Conservation (phyloP, 768 basidiomycete genomes). For the Coprinopsis strossmayeri region DNA sequence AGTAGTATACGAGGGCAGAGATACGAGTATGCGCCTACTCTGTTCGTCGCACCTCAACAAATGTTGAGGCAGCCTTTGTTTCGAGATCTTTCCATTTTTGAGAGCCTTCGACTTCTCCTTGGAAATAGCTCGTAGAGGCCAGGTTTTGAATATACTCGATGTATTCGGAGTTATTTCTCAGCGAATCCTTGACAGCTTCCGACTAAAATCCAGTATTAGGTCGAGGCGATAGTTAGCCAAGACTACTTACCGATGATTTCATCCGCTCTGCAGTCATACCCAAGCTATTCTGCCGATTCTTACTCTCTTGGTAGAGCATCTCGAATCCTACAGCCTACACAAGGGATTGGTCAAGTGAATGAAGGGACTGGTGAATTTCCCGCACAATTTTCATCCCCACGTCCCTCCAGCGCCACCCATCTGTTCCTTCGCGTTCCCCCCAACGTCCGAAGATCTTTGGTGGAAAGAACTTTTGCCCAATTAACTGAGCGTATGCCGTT, state of each 20-base stretch:
- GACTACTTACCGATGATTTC: conserved; percentile 40
- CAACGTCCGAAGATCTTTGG: conserved; percentile 84
- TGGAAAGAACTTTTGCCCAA: conserved; percentile 88
- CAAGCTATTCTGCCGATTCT: conserved; percentile 40
- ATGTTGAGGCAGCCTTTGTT: conserved; percentile 59
- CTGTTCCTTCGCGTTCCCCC: conserved; percentile 53
- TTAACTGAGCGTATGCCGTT: conserved; percentile 88
- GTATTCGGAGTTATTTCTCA: conserved; percentile 65
- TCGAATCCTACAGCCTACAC: conserved; percentile 96
- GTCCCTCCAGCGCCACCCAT: conserved; percentile 74
- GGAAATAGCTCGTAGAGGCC: conserved; percentile 65
- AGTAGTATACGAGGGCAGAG: neutral
- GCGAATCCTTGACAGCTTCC: conserved; percentile 61
- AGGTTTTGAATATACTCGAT: conserved; percentile 65
- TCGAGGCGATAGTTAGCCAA: neutral
- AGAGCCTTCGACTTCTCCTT: conserved; percentile 71
- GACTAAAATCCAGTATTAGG: conserved; percentile 27
- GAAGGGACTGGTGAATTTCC: no score
- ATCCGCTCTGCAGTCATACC: conserved; percentile 29
- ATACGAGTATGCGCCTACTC: conserved; percentile 48
- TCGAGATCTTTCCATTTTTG: conserved; percentile 70
- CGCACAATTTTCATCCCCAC: conserved; percentile 90
- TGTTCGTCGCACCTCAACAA: conserved; percentile 51
- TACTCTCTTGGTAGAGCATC: conserved; percentile 88
- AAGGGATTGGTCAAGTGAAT: no score